Conservation (phyloP, 2,329 filamentous ascomycete species). For the Aspergillus fructus region DNA sequence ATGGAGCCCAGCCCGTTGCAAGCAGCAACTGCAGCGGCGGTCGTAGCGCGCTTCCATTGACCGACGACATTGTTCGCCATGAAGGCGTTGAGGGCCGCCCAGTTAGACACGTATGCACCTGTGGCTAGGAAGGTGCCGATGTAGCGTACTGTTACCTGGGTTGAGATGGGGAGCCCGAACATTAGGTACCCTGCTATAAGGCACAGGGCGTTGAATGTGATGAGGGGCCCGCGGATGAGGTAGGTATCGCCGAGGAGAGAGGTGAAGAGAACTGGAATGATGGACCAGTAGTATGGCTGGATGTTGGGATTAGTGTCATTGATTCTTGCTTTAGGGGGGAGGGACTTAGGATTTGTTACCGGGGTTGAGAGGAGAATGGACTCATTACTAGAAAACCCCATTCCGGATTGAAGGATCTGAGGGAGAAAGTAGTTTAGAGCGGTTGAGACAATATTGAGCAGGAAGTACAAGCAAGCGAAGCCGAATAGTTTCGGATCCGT, state of each 20-base stretch:
- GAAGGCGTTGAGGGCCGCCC: conserved; percentile 65
- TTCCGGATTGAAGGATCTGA: conserved; percentile 55
- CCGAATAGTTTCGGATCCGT: conserved; percentile 63
- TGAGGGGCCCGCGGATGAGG: conserved; percentile 61
- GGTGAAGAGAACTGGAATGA: conserved; percentile 63
- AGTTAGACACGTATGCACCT: conserved; percentile 67
- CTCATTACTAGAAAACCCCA: conserved; percentile 54
- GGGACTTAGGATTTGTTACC: conserved; percentile 19
- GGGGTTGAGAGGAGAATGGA: conserved; percentile 65
- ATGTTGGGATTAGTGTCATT: background rate
- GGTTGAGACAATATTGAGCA: conserved; percentile 66
- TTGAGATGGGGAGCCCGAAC: conserved; percentile 57
- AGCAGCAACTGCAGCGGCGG: conserved; percentile 60
- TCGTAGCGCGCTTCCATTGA: conserved; percentile 65
- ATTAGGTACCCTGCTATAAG: conserved; percentile 65
- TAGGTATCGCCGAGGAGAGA: conserved; percentile 63
- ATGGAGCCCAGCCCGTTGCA: conserved; percentile 65
- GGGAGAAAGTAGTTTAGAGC: conserved; percentile 66
- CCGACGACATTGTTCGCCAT: conserved; percentile 63
- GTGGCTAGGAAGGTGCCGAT: conserved; percentile 66
- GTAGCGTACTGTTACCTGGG: conserved; percentile 61
- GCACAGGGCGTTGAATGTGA: conserved; percentile 63
- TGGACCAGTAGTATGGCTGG: conserved; percentile 64
- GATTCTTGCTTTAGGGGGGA: background rate
- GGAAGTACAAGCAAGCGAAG: conserved; percentile 64